These are phyloP conservation scores for Pisolithus tinctorius DNA, from an alignment of 768 basidiomycete genomes.

Conservation along the genomic window DNA sequence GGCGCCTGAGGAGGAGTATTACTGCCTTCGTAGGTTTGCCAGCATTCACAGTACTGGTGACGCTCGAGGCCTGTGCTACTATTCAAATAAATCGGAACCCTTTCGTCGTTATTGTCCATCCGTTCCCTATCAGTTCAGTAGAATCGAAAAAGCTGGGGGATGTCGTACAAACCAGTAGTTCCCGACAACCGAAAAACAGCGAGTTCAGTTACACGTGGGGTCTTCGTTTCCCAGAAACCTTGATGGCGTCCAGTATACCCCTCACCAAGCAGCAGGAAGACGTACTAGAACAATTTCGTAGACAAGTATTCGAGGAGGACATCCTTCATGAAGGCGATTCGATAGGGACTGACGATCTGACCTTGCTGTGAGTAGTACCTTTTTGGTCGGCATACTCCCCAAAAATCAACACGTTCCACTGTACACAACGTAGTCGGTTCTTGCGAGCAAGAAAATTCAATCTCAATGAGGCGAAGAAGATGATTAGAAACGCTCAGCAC, in stretches of 20 bases:
- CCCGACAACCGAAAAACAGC: no score
- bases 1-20: no score
- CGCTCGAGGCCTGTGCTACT: no score
- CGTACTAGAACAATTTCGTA: slow-evolving; percentile 43
- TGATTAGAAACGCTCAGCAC: slow-evolving; percentile 59
- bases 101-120: no score
- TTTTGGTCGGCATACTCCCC: background rate
- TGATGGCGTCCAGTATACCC: background rate
- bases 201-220: background rate
- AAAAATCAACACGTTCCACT: slow-evolving; percentile 4
- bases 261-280: slow-evolving; percentile 27
- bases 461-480: slow-evolving; percentile 50
- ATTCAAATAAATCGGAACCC: no score
- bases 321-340: slow-evolving; percentile 54
- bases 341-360: slow-evolving; percentile 54
- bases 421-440: slow-evolving; percentile 47
- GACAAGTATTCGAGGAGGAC: slow-evolving; percentile 44
- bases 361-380: slow-evolving; percentile 43
- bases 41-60: no score
- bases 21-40: no score
- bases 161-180: no score
- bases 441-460: slow-evolving; percentile 67
- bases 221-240: background rate
- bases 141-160: no score
- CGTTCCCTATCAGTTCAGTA: no score